A percentile compares a stretch with the other conserved stretches of the same genome.
These are phyloP conservation scores for Straminergon stramineum DNA, from an alignment of 225 moss, liverwort and hornwort genomes.

Conservation along the genomic window DNA sequence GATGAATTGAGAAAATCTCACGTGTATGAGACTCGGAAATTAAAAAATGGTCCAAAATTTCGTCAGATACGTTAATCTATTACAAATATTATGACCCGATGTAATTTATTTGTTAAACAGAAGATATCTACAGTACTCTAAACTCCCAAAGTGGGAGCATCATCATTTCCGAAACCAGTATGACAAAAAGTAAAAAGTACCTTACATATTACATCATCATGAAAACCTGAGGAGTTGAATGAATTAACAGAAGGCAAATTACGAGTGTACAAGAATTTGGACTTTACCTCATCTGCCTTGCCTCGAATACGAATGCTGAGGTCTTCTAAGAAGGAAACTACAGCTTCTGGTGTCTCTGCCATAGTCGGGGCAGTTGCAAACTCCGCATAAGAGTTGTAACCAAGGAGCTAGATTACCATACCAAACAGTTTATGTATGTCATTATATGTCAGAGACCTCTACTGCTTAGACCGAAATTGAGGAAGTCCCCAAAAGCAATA, in stretches of 20 bases:
- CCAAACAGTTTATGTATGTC: slow-evolving; percentile 7
- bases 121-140: neutral
- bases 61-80: neutral
- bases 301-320: slow-evolving; percentile 64
- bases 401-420: slow-evolving; percentile 62
- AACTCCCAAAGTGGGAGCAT: neutral
- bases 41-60: neutral
- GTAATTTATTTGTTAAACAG: neutral
- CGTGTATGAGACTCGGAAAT: neutral
- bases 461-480: neutral
- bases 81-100: neutral
- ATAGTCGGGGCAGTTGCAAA: slow-evolving; percentile 86
- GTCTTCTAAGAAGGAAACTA: slow-evolving; percentile 69
- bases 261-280: neutral
- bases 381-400: slow-evolving; percentile 84
- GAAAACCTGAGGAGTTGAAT: neutral
- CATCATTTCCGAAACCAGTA: neutral
- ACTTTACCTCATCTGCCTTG: slow-evolving; percentile 78
- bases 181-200: neutral
- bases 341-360: slow-evolving; percentile 93
- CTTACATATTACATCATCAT: no score
- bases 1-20: neutral
- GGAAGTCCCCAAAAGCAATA: neutral
- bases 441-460: neutral
- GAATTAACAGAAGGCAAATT: neutral